A percentile compares a stretch with the other conserved stretches of the same genome.
These are phyloP conservation scores for Suhomyces taliae DNA, from an alignment of 1,139 yeast genomes.

Conservation along the genomic window DNA sequence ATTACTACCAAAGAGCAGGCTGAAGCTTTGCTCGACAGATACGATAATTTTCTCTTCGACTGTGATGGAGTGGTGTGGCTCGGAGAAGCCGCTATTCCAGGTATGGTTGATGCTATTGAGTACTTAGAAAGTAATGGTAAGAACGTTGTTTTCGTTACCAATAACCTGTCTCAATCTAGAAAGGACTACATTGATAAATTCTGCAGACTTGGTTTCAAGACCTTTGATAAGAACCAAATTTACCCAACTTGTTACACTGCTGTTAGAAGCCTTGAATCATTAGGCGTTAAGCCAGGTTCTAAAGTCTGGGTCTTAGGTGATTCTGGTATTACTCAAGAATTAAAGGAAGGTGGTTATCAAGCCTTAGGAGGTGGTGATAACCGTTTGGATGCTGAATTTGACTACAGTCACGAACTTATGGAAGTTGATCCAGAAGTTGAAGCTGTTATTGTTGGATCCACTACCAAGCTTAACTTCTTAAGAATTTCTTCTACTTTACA, in stretches of 20 bases:
- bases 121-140: slow-evolving; percentile 45
- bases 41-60: slow-evolving; percentile 85
- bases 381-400: slow-evolving; percentile 29
- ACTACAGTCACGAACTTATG: slow-evolving; percentile 48
- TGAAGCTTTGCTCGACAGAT: slow-evolving; percentile 53
- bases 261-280: slow-evolving; percentile 21
- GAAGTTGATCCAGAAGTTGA: slow-evolving; percentile 39
- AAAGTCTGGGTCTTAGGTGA: slow-evolving; percentile 90
- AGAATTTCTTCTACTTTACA: slow-evolving; percentile 41
- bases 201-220: slow-evolving; percentile 30
- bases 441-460: slow-evolving; percentile 45
- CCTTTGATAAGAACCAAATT: slow-evolving; percentile 28
- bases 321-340: slow-evolving; percentile 73
- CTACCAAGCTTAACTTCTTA: slow-evolving; percentile 40
- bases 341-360: slow-evolving; percentile 63
- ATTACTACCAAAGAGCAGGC: slow-evolving; percentile 25
- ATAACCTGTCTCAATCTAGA: slow-evolving; percentile 42
- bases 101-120: slow-evolving; percentile 65
- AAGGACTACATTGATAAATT: slow-evolving; percentile 34
- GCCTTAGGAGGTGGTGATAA: slow-evolving; percentile 73
- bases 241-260: slow-evolving; percentile 45
- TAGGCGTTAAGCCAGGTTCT: slow-evolving; percentile 26
- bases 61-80: slow-evolving; percentile 96
- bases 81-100: slow-evolving; percentile 72
- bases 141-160: slow-evolving; percentile 38